Evolutionary conservation across 768 basidiomycete species (phyloP).

Genomic region (Kwoniella sp.): DNA sequence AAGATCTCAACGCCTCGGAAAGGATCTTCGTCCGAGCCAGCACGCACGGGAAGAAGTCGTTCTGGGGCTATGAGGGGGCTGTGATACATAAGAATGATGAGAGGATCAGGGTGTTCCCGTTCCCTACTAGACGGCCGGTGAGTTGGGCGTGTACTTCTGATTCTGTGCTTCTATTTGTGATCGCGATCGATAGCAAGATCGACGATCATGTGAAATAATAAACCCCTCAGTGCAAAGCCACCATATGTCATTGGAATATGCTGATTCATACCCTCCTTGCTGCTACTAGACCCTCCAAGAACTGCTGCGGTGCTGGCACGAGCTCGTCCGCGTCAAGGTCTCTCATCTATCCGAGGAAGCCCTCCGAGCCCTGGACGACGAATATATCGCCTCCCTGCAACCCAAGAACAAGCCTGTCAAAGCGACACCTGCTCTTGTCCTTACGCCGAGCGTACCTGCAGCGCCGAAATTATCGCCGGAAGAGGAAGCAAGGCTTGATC

Average conservation of each 20-base stretch:
- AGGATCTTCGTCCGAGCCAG: conserved; percentile 89
- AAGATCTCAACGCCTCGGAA: conserved; percentile 83
- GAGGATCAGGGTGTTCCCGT: conserved; percentile 85
- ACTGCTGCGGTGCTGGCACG: conserved; percentile 78
- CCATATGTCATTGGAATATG: neutral
- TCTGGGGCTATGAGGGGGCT: conserved; percentile 84
- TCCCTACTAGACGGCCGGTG: conserved; percentile 93
- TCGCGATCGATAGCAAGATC: too few relatives aligned
- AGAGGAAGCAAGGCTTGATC: conserved; percentile 75
- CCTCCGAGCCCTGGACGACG: conserved; percentile 82
- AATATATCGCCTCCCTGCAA: conserved; percentile 76
- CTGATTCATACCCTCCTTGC: neutral
- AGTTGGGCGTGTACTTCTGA: conserved; percentile 50
- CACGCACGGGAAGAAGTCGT: conserved; percentile 81
- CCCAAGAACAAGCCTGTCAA: conserved; percentile 73
- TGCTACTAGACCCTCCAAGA: conserved; percentile 79
- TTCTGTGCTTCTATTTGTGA: too few relatives aligned
- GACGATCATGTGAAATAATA: neutral
- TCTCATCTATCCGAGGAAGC: conserved; percentile 84
- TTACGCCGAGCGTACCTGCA: conserved; percentile 61
- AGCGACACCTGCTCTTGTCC: conserved; percentile 37
- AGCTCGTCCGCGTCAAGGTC: conserved; percentile 80
- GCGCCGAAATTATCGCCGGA: conserved; percentile 72
- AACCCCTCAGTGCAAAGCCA: neutral
- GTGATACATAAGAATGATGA: conserved; percentile 74